Evolutionary conservation across 345 rosid genomes (phyloP).

Genomic region (Melastoma malabathricum): DNA sequence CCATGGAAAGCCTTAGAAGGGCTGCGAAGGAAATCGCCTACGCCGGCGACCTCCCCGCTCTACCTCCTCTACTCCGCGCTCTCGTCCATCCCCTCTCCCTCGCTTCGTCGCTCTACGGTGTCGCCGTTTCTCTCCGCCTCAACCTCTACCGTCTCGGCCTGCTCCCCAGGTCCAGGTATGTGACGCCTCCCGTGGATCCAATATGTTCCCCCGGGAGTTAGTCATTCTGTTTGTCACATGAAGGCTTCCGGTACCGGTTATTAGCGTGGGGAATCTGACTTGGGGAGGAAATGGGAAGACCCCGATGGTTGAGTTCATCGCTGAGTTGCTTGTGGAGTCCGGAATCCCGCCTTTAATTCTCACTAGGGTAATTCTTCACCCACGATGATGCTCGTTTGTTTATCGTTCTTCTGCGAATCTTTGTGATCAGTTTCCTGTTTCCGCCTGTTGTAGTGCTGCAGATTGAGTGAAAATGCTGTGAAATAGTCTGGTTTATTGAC

Average conservation of each 20-base stretch:
- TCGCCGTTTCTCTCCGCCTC: constrained; percentile 40
- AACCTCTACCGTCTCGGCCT: constrained; percentile 37
- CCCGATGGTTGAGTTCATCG: constrained; percentile 77
- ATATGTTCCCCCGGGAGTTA: background rate
- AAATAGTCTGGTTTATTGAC: too few species aligned
- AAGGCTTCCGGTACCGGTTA: constrained; percentile 77
- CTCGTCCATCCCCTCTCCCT: constrained; percentile 40
- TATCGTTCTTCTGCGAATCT: background rate
- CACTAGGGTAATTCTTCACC: constrained; percentile 35
- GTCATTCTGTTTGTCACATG: constrained; percentile 5
- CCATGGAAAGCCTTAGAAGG: constrained; percentile 44
- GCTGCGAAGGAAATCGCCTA: constrained; percentile 53
- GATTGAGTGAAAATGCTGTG: too few species aligned
- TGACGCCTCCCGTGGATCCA: background rate
- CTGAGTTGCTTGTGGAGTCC: constrained; percentile 29
- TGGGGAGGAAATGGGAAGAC: constrained; percentile 98
- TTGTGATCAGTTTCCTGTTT: background rate
- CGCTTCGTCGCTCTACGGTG: constrained; percentile 40
- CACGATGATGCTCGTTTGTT: background rate
- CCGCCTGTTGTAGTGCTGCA: too few species aligned
- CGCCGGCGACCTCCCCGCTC: constrained; percentile 26
- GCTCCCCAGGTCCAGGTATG: constrained; percentile 37
- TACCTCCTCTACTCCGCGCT: constrained; percentile 33
- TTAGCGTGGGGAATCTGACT: constrained; percentile 77
- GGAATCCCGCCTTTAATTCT: constrained; percentile 67